Evolutionary conservation across 495 filamentous ascomycete species (phyloP).

Genomic region (Neurospora terricola): DNA sequence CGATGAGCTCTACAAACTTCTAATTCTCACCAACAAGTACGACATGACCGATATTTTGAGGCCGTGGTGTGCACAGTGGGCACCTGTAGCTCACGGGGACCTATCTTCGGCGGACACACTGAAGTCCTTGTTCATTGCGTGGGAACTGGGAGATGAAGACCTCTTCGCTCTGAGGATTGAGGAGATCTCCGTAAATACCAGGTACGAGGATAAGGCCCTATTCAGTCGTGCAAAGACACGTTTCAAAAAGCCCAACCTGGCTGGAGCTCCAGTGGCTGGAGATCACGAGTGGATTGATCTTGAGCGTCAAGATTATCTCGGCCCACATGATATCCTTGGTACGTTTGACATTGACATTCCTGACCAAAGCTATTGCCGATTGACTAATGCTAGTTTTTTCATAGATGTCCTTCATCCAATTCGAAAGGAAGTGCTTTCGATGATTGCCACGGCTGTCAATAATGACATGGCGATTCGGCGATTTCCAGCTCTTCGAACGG

Average conservation of each 20-base stretch:
- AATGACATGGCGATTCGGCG: neutral
- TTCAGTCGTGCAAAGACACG: neutral
- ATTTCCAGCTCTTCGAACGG: neutral
- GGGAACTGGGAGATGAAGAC: neutral
- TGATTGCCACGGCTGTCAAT: neutral
- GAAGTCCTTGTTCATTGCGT: neutral
- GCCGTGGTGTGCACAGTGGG: constrained; percentile 16
- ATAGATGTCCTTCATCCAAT: neutral
- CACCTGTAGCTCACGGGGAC: neutral
- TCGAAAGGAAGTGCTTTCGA: neutral
- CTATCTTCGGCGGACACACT: neutral
- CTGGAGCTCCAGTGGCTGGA: neutral
- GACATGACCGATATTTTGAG: constrained; percentile 13
- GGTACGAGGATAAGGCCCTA: no score
- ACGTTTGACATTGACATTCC: neutral
- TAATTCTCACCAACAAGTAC: constrained; percentile 22
- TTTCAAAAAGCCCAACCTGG: neutral
- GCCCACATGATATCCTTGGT: neutral
- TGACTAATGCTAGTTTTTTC: neutral
- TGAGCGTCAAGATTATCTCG: neutral
- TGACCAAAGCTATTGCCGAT: neutral
- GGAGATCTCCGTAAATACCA: neutral
- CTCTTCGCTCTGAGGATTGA: neutral
- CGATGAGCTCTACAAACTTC: constrained; percentile 12
- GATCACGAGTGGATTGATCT: neutral